Evolutionary conservation across 768 basidiomycete species (phyloP).

Genomic region (Russula sp.): DNA sequence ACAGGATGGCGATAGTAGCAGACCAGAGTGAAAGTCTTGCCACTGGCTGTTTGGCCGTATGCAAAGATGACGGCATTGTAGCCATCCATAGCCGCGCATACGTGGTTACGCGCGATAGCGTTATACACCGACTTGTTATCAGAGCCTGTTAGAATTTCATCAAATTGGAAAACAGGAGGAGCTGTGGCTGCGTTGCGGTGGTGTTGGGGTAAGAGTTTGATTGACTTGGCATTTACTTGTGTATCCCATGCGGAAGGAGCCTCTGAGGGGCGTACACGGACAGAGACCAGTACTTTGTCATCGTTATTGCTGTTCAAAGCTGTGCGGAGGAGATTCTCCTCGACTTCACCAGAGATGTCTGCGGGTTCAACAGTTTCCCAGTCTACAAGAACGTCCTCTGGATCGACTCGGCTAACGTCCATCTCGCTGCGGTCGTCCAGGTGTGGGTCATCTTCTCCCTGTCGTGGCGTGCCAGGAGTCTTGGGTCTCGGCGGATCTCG

Average conservation of each 20-base stretch:
- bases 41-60: slow-evolving; percentile 82
- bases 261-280: slow-evolving; percentile 62
- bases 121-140: slow-evolving; percentile 77
- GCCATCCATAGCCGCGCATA: slow-evolving; percentile 91
- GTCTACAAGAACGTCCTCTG: slow-evolving; percentile 73
- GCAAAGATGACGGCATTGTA: slow-evolving; percentile 96
- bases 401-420: slow-evolving; percentile 70
- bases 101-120: slow-evolving; percentile 70
- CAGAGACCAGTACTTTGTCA: slow-evolving; percentile 83
- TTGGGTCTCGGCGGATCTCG: slow-evolving; percentile 26
- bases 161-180: slow-evolving; percentile 57
- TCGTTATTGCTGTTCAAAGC: slow-evolving; percentile 56
- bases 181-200: slow-evolving; percentile 40
- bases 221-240: slow-evolving; percentile 38
- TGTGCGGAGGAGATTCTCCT: slow-evolving; percentile 45
- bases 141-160: slow-evolving; percentile 70
- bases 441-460: slow-evolving; percentile 46
- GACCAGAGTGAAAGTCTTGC: slow-evolving; percentile 67
- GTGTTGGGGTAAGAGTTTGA: slow-evolving; percentile 56
- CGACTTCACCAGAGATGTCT: slow-evolving; percentile 65
- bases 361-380: slow-evolving; percentile 62
- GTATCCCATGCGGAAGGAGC: slow-evolving; percentile 52
- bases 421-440: slow-evolving; percentile 54
- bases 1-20: slow-evolving; percentile 14
- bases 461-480: slow-evolving; percentile 33